Conservation (phyloP, 768 basidiomycete genomes). For the Amanita rimosa region DNA sequence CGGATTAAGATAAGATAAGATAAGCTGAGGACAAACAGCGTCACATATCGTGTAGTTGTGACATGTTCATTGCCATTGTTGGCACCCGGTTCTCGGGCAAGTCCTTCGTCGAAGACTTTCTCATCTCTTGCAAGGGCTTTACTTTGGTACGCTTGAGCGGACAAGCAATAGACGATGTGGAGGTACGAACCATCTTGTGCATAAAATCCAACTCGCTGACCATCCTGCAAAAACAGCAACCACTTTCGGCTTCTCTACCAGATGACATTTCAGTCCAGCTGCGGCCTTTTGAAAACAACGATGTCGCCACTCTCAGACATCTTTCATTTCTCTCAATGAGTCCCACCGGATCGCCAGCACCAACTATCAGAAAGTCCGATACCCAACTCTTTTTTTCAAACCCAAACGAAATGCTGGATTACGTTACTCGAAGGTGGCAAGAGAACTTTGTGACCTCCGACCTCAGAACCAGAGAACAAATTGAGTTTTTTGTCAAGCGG, state of each 20-base stretch:
- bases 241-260: background rate
- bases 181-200: conserved; percentile 1
- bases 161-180: background rate
- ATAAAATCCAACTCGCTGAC: background rate
- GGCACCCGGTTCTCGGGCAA: conserved; percentile 57
- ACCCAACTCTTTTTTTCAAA: conserved; percentile 29
- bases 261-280: background rate
- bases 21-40: background rate
- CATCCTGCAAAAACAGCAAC: background rate
- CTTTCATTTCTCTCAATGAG: conserved; percentile 29
- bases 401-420: conserved; percentile 46
- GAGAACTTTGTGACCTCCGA: conserved; percentile 74
- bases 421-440: conserved; percentile 77
- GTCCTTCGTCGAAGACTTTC: conserved; percentile 45
- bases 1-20: conserved; percentile 4
- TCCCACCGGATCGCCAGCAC: conserved; percentile 19
- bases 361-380: conserved; percentile 10
- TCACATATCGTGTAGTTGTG: background rate
- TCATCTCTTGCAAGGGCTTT: conserved; percentile 49
- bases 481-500: conserved; percentile 67
- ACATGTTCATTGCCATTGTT: conserved; percentile 60
- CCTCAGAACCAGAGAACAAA: conserved; percentile 37
- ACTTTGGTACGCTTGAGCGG: conserved; percentile 22
- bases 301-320: conserved; percentile 15
- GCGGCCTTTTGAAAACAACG: background rate